These are phyloP conservation scores for Vitis amurensis DNA, from an alignment of 164 flowering plant species.

Conservation along the genomic window DNA sequence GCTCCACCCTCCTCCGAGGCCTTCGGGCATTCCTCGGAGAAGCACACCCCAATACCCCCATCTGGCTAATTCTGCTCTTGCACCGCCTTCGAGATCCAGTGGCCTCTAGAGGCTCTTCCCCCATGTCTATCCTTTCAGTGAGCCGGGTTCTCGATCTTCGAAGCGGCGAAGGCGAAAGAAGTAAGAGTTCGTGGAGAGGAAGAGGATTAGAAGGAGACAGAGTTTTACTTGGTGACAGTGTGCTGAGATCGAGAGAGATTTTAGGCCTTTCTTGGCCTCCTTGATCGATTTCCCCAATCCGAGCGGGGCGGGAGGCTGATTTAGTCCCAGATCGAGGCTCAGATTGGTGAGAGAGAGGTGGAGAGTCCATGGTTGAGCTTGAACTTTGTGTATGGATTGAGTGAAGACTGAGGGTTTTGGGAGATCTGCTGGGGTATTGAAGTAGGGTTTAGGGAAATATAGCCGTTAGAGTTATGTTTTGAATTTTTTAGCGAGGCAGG, in stretches of 20 bases:
- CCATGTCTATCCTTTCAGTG: constrained; percentile 43
- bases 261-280: constrained; percentile 9
- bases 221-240: constrained; percentile 27
- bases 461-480: no score
- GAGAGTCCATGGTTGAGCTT: constrained; percentile 44
- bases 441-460: neutral
- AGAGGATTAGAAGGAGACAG: constrained; percentile 21
- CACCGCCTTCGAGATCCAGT: constrained; percentile 42
- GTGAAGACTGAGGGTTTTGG: neutral
- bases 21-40: constrained; percentile 64
- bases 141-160: constrained; percentile 52
- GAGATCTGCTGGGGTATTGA: neutral
- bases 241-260: constrained; percentile 34
- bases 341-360: constrained; percentile 42
- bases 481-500: no score
- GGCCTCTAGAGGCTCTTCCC: constrained; percentile 41
- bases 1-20: constrained; percentile 49
- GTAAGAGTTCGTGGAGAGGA: constrained; percentile 56
- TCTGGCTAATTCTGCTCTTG: constrained; percentile 39
- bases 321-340: constrained; percentile 37
- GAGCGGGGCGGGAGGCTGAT: constrained; percentile 51
- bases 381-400: neutral
- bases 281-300: constrained; percentile 11
- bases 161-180: constrained; percentile 64
- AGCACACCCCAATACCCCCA: constrained; percentile 40